Conservation (phyloP, 2,329 filamentous ascomycete genomes). For the Rhinocladiella similis region DNA sequence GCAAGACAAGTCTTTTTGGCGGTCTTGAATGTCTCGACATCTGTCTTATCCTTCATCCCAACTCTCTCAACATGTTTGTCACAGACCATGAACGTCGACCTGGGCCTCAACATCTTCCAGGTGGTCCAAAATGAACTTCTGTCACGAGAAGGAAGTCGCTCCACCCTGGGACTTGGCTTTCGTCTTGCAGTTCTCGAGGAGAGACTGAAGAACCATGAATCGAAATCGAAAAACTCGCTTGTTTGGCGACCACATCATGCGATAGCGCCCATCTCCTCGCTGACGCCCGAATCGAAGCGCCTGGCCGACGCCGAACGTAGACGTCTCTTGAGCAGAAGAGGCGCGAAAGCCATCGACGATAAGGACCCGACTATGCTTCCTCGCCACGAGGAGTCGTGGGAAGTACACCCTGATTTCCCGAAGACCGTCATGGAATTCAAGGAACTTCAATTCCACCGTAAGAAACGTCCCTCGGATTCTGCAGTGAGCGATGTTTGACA, state of each 20-base stretch:
- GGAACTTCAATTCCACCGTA: constrained; percentile 24
- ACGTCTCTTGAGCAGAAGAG: constrained; percentile 16
- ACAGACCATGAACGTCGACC: constrained; percentile 11
- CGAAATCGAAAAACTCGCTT: constrained; percentile 15
- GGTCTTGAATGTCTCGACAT: not conserved
- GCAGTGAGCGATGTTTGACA: not conserved
- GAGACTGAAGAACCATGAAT: constrained; percentile 20
- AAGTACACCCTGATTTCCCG: constrained; percentile 17
- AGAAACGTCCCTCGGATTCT: not conserved
- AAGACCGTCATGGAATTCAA: constrained; percentile 24
- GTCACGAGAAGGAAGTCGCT: constrained; percentile 20
- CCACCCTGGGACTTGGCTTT: constrained; percentile 21
- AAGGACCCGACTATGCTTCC: constrained; percentile 25
- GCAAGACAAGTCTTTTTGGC: too few species aligned
- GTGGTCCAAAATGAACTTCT: constrained; percentile 29
- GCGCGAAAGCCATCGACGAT: constrained; percentile 13
- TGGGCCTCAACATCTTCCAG: constrained; percentile 29
- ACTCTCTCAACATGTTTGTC: not conserved
- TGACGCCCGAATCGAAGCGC: constrained; percentile 20
- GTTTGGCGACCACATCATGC: constrained; percentile 22
- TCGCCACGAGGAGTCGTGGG: constrained; percentile 24
- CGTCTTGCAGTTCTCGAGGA: constrained; percentile 22
- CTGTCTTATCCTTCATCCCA: not conserved
- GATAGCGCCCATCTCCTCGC: constrained; percentile 12
- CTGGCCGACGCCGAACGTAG: constrained; percentile 12